Base-by-base conservation (phyloP, 345 rosid genomes). In the Excoecaria cochinchinensis region DNA sequence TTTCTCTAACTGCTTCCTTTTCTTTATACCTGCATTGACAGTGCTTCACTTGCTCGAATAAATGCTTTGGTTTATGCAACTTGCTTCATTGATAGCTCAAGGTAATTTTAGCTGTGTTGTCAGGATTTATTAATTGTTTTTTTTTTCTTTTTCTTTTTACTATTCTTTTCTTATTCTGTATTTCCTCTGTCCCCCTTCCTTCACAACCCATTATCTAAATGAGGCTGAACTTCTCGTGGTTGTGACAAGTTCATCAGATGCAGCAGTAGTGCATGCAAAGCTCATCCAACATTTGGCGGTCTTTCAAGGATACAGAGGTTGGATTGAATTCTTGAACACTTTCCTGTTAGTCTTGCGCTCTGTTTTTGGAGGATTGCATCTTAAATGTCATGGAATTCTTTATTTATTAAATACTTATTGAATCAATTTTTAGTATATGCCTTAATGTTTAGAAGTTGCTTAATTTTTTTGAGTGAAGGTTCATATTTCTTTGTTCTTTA, bases 261-360 rank as follows among this genome's bases (percentile, higher is more conserved):
- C 86, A 73, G 97, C 94, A 80, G 81, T 93, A 79, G 97, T 91
- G 55, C 85, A 91, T 74, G 88, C 89, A 84, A 95, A 95, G 90
- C 99, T 95, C 77, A 85, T 91, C 73, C 97, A 90, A 80, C 90
- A 95, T 82, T 80, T 95, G 84, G 98, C 98, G 15, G 80, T 80
- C 74, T 87, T 86, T 83, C 90, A 89, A 80, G 99, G 99, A 82
- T 90, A 93, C 74, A 84, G 91, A 90, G 99, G 99, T 95, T 39
- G 74, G 90, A 73, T 51, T 71, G 71, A 70, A 71, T 82, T 68
- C 73, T 73, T 52, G 50, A 70, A 61, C 65, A 60, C 36, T 61
- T 77, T 50, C 25, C 39, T 62, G 8, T 68, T 21, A 9, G 52
- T 64, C 48, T n/a, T 73, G 58, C 63, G 70, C 69, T n/a, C 25